A percentile compares a stretch with the other conserved stretches of the same genome.
Conservation (phyloP, 805 yeast genomes). For the Metschnikowia picachoensis region DNA sequence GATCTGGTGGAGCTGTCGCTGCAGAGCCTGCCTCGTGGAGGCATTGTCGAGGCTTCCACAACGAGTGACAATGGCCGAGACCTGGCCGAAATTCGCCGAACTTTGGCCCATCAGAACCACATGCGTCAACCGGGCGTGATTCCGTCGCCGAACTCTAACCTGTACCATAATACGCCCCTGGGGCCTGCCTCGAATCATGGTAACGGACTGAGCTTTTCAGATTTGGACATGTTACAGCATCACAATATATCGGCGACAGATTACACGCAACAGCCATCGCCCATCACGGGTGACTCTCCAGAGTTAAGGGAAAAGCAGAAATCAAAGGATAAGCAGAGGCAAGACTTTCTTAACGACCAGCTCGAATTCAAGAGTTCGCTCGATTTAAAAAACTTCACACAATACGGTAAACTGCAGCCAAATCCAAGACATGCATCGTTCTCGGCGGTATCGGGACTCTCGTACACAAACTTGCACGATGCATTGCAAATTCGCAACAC, state of each 20-base stretch:
- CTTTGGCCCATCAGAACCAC: neutral
- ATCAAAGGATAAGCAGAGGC: conserved; percentile 3
- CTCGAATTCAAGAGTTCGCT: conserved; percentile 10
- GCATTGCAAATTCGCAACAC: conserved; percentile 32
- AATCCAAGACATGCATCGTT: conserved; percentile 51
- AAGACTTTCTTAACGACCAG: conserved; percentile 6
- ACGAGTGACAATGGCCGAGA: neutral
- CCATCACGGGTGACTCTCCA: conserved; percentile 21
- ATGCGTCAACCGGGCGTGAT: conserved; percentile 10
- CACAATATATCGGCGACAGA: conserved; percentile 8
- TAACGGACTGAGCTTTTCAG: conserved; percentile 4
- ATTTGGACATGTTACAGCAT: conserved; percentile 10
- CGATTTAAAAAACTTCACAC: conserved; percentile 8
- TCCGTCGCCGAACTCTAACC: conserved; percentile 26
- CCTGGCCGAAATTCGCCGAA: neutral
- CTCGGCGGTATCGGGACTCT: conserved; percentile 57
- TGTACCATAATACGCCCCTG: conserved; percentile 27
- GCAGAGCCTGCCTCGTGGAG: conserved; percentile 3
- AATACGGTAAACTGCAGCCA: neutral
- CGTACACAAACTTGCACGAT: conserved; percentile 55
- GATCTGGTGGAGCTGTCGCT: conserved; percentile 15
- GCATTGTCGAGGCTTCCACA: neutral
- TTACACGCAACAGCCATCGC: conserved; percentile 24
- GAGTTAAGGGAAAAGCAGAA: conserved; percentile 13
- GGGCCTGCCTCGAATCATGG: conserved; percentile 2